phyloP scores from a whole-genome alignment of 2,329 filamentous ascomycete genomes.

The Fusarium denticulatum region DNA sequence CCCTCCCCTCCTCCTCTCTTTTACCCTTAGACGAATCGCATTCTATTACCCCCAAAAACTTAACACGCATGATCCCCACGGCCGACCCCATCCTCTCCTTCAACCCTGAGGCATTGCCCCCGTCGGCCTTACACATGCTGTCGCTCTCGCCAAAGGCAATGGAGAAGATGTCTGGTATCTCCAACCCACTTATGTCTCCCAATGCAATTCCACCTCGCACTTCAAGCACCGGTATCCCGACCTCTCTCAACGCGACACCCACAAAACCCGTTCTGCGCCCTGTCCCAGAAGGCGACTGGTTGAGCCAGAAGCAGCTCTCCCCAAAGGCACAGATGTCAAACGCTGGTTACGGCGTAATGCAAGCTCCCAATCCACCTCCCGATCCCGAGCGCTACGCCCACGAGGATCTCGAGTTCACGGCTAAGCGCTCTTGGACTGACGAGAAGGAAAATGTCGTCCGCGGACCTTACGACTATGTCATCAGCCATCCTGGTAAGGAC shows the following conservation, averaged over 20 bases:
- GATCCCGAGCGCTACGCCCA: conserved; percentile 64
- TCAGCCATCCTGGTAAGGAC: conserved; percentile 83
- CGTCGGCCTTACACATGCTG: conserved; percentile 36
- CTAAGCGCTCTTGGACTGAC: conserved; percentile 69
- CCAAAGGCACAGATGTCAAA: conserved; percentile 14
- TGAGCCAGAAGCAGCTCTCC: conserved; percentile 53
- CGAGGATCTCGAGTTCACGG: conserved; percentile 64
- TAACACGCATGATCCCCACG: conserved; percentile 37
- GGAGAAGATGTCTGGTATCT: conserved; percentile 39
- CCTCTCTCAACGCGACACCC: conserved; percentile 46
- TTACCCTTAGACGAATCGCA: conserved; percentile 11
- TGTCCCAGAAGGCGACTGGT: conserved; percentile 71
- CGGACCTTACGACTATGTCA: conserved; percentile 84
- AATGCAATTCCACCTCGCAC: conserved; percentile 78
- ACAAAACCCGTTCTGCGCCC: conserved; percentile 55
- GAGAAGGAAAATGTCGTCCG: conserved; percentile 82
- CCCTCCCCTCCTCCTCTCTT: conserved; percentile 1
- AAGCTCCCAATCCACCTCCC: conserved; percentile 52
- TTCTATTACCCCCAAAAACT: conserved; percentile 22
- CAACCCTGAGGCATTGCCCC: conserved; percentile 29
- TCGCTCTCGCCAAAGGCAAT: conserved; percentile 37
- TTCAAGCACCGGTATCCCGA: conserved; percentile 58
- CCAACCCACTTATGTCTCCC: conserved; percentile 55
- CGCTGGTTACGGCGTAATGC: conserved; percentile 42
- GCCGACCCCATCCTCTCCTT: conserved; percentile 32